These are phyloP conservation scores for Helianthus tuberosus DNA, from an alignment of 129 eudicot genomes.

Conservation along the genomic window DNA sequence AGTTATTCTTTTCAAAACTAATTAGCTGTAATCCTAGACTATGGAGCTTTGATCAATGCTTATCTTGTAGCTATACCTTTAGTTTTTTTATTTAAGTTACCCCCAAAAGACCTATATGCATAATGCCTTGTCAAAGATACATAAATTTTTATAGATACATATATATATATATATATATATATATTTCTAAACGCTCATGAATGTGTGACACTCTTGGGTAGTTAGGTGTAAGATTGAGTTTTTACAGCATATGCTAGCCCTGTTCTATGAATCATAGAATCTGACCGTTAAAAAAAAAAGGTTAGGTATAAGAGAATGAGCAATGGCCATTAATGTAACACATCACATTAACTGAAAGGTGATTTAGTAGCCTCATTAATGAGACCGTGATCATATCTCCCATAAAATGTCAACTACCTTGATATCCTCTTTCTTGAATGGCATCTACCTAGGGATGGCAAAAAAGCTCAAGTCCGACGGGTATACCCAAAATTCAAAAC, in stretches of 20 bases:
- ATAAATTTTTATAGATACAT: neutral
- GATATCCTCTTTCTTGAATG: slow-evolving; percentile 14
- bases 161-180: too few relatives aligned
- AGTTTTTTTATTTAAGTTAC: neutral
- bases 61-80: neutral
- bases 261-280: too few relatives aligned
- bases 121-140: neutral
- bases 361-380: slow-evolving; percentile 22
- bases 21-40: neutral
- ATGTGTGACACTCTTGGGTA: slow-evolving; percentile 10
- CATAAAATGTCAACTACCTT: slow-evolving; percentile 29
- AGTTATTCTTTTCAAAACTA: neutral
- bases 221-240: neutral
- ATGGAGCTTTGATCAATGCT: neutral
- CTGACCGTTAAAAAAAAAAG: too few relatives aligned
- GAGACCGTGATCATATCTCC: slow-evolving; percentile 2
- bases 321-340: neutral
- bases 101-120: neutral
- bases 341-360: slow-evolving; percentile 15
- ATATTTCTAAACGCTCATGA: neutral
- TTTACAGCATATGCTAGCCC: too few relatives aligned
- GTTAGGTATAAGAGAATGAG: neutral
- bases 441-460: too few relatives aligned
- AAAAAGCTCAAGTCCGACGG: too few relatives aligned
- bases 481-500: too few relatives aligned